Evolutionary conservation across 495 filamentous ascomycete genomes (phyloP).

Genomic region (Penicillium lividum): DNA sequence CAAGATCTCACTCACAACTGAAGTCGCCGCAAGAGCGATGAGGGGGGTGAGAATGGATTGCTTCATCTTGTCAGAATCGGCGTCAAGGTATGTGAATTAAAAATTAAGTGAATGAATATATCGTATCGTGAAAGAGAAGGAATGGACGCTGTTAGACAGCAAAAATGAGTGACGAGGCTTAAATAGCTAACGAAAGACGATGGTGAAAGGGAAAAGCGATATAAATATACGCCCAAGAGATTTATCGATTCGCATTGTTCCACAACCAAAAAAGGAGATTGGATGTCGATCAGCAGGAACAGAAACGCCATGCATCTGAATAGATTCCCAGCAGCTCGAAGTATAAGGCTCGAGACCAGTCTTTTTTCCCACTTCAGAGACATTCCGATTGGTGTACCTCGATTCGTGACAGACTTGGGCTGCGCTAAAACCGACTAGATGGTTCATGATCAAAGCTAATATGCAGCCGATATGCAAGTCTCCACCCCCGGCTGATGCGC

Average conservation of each 20-base stretch:
- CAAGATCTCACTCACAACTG: conserved; percentile 12
- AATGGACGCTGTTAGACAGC: conserved; percentile 25
- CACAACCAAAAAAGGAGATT: neutral
- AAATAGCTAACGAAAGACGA: neutral
- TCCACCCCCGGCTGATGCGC: neutral
- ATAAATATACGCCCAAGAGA: neutral
- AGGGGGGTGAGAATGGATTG: conserved; percentile 30
- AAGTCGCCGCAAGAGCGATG: conserved; percentile 29
- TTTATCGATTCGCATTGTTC: neutral
- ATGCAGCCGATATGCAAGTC: neutral
- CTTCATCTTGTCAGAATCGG: conserved; percentile 31
- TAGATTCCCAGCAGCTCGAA: neutral
- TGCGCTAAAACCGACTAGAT: neutral
- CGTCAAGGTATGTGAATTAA: conserved; percentile 18
- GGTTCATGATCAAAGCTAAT: neutral
- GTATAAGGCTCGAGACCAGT: neutral
- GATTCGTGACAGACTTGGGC: neutral
- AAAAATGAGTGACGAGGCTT: neutral
- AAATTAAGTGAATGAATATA: conserved; percentile 8
- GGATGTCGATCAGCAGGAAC: neutral
- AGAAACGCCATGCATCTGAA: neutral
- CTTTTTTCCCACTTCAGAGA: neutral
- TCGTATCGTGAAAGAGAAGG: conserved; percentile 14
- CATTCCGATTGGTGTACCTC: neutral
- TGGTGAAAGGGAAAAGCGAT: neutral